Conservation (phyloP, 2,329 filamentous ascomycete genomes). For the Niveomyces coronatus region DNA sequence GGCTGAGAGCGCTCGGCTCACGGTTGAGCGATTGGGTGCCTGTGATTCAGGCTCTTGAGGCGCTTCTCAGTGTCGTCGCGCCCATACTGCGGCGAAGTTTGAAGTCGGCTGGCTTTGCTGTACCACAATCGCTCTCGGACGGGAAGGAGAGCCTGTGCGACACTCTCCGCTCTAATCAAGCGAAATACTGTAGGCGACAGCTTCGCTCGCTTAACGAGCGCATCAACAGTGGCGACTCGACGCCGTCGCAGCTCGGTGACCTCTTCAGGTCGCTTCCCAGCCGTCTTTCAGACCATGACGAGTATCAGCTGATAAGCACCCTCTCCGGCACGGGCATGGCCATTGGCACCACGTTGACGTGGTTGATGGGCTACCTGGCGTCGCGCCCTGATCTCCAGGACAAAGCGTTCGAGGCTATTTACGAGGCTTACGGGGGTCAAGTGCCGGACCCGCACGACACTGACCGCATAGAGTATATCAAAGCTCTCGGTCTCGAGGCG, state of each 20-base stretch:
- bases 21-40: constrained; percentile 2
- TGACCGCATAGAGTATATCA: constrained; percentile 10
- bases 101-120: background rate
- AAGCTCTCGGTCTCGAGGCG: constrained; percentile 4
- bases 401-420: constrained; percentile 5
- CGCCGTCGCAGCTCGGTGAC: constrained; percentile 8
- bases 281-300: constrained; percentile 4
- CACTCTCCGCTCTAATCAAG: background rate
- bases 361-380: constrained; percentile 8
- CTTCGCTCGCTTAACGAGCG: constrained; percentile 4
- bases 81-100: background rate
- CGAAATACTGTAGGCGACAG: constrained; percentile 8
- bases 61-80: background rate
- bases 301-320: constrained; percentile 4
- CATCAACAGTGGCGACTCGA: constrained; percentile 8
- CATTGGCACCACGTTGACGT: constrained; percentile 6
- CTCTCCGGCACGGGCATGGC: constrained; percentile 6
- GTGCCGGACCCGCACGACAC: constrained; percentile 9
- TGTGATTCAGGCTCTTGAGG: background rate
- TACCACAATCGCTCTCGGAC: background rate
- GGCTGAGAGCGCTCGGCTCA: background rate
- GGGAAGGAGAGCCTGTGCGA: background rate
- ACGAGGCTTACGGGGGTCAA: constrained; percentile 5
- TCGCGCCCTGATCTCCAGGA: constrained; percentile 8
- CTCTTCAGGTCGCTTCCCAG: constrained; percentile 4